Base-by-base conservation (phyloP, 2,329 filamentous ascomycete genomes). In the Fusarium globosum region DNA sequence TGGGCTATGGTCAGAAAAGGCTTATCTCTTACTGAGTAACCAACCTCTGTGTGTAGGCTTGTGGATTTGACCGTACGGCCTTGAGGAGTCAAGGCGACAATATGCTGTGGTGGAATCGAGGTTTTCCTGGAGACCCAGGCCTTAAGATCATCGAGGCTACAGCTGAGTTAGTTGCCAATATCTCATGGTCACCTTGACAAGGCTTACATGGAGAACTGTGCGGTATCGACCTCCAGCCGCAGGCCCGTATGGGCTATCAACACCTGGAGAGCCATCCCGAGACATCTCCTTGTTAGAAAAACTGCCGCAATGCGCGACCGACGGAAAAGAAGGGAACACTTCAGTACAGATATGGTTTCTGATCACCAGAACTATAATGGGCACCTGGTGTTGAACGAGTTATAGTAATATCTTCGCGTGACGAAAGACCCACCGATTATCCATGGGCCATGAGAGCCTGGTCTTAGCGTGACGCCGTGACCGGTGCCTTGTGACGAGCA, bases 231-330 rank as follows among this genome's bases (percentile, higher is more conserved):
- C 82, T 91, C 88, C 81, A 97, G 88, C 85, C 92, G 92, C 87
- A 94, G 92, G 87, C 96, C 96, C 84, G 93, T 95, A 86, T 97
- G 95, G 88, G 94, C 95, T 81, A 97, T 92, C 87, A 94, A 94
- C 84, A 97, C 92, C 86, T 94, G 91, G 82, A 96, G 90, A 86
- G 94, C 93, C 94, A 97, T 97, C 84, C 87, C 89, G 85, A 86
- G 85, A 85, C 86, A 88, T 88, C 80, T 84, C 84, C 81, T 79
- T 79, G 77, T 78, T 68, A 66, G 77, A 76, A 74, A 72, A 56
- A 62, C 75, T 75, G 74, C 78, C 74, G 79, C 75, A 73, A 75
- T 73, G 71, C 61, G 77, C 72, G 73, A 75, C 77, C 65, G 72
- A 58, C 66, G 51, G 49, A 62, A 55, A 36, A 69, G 57, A 66